Conservation (phyloP, 169 alveolate genomes). For the Cryptosporidium ryanae region DNA sequence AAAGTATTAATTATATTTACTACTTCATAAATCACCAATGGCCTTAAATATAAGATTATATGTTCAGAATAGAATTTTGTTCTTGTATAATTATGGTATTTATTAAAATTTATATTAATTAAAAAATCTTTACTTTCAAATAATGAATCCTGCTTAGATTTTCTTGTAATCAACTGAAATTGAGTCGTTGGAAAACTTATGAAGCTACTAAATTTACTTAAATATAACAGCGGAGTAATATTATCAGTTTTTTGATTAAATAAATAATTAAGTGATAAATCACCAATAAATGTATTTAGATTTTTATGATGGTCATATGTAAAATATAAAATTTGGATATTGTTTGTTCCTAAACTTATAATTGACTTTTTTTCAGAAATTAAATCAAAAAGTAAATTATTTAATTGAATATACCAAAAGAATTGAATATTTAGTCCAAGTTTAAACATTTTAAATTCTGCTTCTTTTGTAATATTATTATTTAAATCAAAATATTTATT, state of each 20-base stretch:
- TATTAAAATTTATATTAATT: neutral
- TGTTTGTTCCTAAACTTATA: neutral
- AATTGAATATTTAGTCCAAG: constrained; percentile 36
- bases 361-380: constrained; percentile 20
- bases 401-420: constrained; percentile 44
- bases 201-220: neutral
- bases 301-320: constrained; percentile 29
- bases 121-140: neutral
- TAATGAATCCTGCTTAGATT: neutral
- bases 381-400: constrained; percentile 49
- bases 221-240: constrained; percentile 18
- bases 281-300: constrained; percentile 8
- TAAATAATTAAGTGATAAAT: constrained; percentile 8
- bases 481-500: constrained; percentile 6
- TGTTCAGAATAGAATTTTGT: constrained; percentile 1
- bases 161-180: constrained; percentile 12
- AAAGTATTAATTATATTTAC: neutral
- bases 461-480: constrained; percentile 27
- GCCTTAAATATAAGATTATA: constrained; percentile 16
- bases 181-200: constrained; percentile 23
- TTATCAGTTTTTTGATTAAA: neutral
- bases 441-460: constrained; percentile 37
- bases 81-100: neutral
- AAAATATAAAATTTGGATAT: constrained; percentile 21
- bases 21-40: constrained; percentile 31